phyloP scores from a whole-genome alignment of 805 yeast genomes.

The Wickerhamomyces tratensis region DNA sequence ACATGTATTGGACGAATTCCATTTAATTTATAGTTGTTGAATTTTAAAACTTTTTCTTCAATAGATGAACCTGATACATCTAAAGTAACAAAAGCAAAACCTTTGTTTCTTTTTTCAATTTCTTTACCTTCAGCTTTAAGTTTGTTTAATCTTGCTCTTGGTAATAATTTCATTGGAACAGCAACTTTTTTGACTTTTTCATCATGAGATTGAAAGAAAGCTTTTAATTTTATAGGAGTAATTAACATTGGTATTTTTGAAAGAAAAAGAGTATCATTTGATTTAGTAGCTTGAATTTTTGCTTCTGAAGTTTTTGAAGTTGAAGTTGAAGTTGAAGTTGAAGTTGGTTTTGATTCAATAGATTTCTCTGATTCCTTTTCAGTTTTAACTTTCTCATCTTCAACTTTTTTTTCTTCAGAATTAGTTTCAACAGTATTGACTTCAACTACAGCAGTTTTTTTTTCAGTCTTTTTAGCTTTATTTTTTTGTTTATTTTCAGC shows the following conservation, averaged over 20 bases:
- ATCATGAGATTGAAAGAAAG: conserved; percentile 33
- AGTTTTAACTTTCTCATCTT: neutral
- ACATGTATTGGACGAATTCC: conserved; percentile 62
- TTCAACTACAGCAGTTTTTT: conserved; percentile 5
- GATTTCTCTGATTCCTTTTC: neutral
- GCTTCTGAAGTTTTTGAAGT: conserved; percentile 5
- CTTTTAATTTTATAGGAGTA: conserved; percentile 42
- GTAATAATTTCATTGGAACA: conserved; percentile 44
- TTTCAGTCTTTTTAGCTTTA: conserved; percentile 11
- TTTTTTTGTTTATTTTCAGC: neutral
- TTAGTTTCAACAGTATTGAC: neutral
- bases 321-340: neutral
- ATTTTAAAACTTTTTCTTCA: conserved; percentile 57
- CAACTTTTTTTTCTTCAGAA: neutral
- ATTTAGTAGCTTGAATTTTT: conserved; percentile 23
- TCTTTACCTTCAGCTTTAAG: conserved; percentile 35
- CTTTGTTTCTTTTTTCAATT: conserved; percentile 40
- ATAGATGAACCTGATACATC: conserved; percentile 29
- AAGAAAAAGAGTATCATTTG: conserved; percentile 46
- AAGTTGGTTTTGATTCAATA: neutral
- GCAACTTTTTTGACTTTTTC: conserved; percentile 48
- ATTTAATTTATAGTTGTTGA: conserved; percentile 54
- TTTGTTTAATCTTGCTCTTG: conserved; percentile 31
- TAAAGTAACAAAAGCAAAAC: conserved; percentile 56
- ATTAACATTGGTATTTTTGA: conserved; percentile 54